phyloP scores from a whole-genome alignment of 805 yeast species.

The Aciculoconidium aculeatum region DNA sequence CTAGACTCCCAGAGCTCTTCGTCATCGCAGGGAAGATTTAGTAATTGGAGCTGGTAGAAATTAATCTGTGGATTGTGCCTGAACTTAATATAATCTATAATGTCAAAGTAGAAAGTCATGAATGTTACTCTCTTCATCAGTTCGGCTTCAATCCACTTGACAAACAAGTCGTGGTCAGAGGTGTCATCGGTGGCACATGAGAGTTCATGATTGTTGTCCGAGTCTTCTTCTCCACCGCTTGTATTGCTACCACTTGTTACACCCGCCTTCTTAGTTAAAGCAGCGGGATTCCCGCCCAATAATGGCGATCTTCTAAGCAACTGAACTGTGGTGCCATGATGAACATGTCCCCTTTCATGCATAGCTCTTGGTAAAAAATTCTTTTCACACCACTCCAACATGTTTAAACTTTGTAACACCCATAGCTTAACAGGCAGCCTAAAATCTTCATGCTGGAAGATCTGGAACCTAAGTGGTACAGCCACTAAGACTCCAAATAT shows the following conservation, averaged over 20 bases:
- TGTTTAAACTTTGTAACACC: slow-evolving; percentile 66
- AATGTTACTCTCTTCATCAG: slow-evolving; percentile 71
- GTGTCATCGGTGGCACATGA: slow-evolving; percentile 12
- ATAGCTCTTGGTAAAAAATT: slow-evolving; percentile 58
- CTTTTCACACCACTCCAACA: slow-evolving; percentile 79
- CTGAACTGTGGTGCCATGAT: slow-evolving; percentile 84
- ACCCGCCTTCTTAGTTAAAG: slow-evolving; percentile 16
- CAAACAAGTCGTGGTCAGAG: slow-evolving; percentile 35
- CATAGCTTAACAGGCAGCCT: slow-evolving; percentile 73
- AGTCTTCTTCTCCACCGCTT: slow-evolving; percentile 33
- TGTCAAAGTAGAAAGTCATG: slow-evolving; percentile 78
- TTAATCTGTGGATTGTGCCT: slow-evolving; percentile 56
- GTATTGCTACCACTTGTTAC: slow-evolving; percentile 19
- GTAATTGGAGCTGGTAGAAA: slow-evolving; percentile 33
- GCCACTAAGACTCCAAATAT: slow-evolving; percentile 44
- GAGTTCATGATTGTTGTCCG: slow-evolving; percentile 13
- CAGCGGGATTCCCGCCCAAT: slow-evolving; percentile 62
- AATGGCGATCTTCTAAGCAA: slow-evolving; percentile 69
- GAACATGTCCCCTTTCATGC: slow-evolving; percentile 80
- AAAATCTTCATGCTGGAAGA: slow-evolving; percentile 67
- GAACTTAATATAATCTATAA: slow-evolving; percentile 70
- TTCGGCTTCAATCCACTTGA: slow-evolving; percentile 77
- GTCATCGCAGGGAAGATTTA: slow-evolving; percentile 38
- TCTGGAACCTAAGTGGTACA: slow-evolving; percentile 58
- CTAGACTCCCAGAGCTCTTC: slow-evolving; percentile 33